Base-by-base conservation (phyloP, 306 rosid genomes). In the Citrullus amarus region DNA sequence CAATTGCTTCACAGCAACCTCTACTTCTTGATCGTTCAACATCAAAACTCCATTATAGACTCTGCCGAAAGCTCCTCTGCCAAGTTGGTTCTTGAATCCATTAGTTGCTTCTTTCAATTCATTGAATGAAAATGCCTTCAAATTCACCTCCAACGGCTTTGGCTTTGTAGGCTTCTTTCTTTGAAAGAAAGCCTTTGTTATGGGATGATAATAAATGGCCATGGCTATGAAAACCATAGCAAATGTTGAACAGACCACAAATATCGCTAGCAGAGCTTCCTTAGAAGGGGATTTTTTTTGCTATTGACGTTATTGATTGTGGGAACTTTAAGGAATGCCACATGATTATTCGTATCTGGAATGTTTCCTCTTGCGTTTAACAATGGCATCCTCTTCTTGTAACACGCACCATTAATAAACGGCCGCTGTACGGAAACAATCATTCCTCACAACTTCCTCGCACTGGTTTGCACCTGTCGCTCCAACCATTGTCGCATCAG, bases 321-420 rank as follows among this genome's bases (percentile, higher is more conserved):
- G 28, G 56, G 59, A 30, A 72, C 77, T 72, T 72, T 72, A 17
- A 72, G n/a, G 5, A 72, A 48, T 13, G 77, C 77, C 25, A 72
- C 56, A 0, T 0, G 20, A 48, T 13, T 16, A 48, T 14, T 48
- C 6, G 77, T 72, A 1, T 72, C 59, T 1, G 77, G 77, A 50
- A 11, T 48, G 41, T 58, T 72, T 25, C 41, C 50, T 72, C 77
- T 44, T 22, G 58, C 77, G 8, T 48, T 72, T 11, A 72, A 72
- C 59, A 84, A 78, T 51, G 89, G 87, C 51, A 70, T 74, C 58
- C 65, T 86, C 61, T 84, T 86, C 82, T 84, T 84, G 10, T 41
- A 22, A 71, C 87, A 86, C n/a, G 0, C 13, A 6, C 36, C 0
- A 13, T 38, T 12, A 0, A 4, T 53, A 61, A 43, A 84, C 79